Evolutionary conservation across 805 yeast genomes (phyloP).

Genomic region (Torulaspora franciscae): DNA sequence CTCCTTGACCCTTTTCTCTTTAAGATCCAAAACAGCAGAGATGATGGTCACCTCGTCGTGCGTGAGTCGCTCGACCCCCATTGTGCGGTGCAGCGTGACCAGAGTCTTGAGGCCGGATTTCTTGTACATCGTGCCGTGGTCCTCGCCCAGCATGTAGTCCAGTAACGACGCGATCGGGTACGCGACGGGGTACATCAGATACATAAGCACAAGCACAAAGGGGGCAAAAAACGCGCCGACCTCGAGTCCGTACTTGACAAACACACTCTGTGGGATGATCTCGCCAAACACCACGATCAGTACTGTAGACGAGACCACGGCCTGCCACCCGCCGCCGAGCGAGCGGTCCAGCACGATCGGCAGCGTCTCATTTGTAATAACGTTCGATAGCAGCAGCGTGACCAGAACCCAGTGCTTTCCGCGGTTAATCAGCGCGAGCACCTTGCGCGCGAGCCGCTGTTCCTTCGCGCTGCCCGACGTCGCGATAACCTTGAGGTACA

Average conservation of each 20-base stretch:
- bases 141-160: slow-evolving; percentile 84
- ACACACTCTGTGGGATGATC: slow-evolving; percentile 88
- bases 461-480: slow-evolving; percentile 77
- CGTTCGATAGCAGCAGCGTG: slow-evolving; percentile 77
- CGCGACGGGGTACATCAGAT: slow-evolving; percentile 84
- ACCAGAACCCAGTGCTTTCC: slow-evolving; percentile 98
- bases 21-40: slow-evolving; percentile 86
- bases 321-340: slow-evolving; percentile 96
- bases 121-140: slow-evolving; percentile 92
- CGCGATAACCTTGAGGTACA: slow-evolving; percentile 83
- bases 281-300: slow-evolving; percentile 94
- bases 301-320: slow-evolving; percentile 89
- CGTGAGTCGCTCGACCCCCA: slow-evolving; percentile 91
- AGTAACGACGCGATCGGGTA: slow-evolving; percentile 81
- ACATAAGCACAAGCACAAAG: slow-evolving; percentile 80
- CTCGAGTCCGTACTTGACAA: slow-evolving; percentile 88
- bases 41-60: slow-evolving; percentile 96
- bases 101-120: slow-evolving; percentile 89
- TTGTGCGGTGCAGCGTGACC: slow-evolving; percentile 86
- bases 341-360: slow-evolving; percentile 92
- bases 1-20: slow-evolving; percentile 78
- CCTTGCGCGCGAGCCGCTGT: slow-evolving; percentile 63
- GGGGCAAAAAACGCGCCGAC: slow-evolving; percentile 90
- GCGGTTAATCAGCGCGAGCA: slow-evolving; percentile 61
- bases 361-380: slow-evolving; percentile 87